A percentile compares a stretch with the other conserved stretches of the same genome.
These are phyloP conservation scores for Tripterygium wilfordii DNA, from an alignment of 177 flowering plant genomes.

Conservation along the genomic window DNA sequence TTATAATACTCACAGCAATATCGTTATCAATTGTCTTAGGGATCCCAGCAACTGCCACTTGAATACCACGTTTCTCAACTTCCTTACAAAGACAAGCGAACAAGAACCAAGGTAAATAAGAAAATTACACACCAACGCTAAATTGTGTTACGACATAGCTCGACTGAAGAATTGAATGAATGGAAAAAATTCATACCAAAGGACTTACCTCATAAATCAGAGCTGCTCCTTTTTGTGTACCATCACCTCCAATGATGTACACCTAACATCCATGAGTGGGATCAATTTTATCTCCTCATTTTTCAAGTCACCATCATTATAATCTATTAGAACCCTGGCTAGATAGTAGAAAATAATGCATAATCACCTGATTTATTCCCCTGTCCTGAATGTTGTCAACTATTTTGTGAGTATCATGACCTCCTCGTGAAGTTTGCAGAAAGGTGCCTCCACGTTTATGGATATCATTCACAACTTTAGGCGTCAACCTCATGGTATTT, in stretches of 20 bases:
- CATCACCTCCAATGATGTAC: constrained; percentile 84
- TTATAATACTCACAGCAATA: constrained; percentile 49
- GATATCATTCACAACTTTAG: constrained; percentile 67
- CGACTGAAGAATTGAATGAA: not conserved
- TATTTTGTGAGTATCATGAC: constrained; percentile 69
- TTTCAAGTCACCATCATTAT: no score
- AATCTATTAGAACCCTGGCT: not conserved
- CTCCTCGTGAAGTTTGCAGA: constrained; percentile 76
- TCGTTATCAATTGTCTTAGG: constrained; percentile 87
- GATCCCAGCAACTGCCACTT: constrained; percentile 74
- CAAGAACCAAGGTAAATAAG: not conserved
- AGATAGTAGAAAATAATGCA: not conserved
- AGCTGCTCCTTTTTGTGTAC: constrained; percentile 77
- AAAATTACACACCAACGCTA: not conserved
- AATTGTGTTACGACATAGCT: not conserved
- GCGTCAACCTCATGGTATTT: constrained; percentile 54
- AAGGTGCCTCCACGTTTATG: constrained; percentile 85
- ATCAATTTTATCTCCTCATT: not conserved
- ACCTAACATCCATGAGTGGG: constrained; percentile 33
- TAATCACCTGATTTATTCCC: constrained; percentile 65
- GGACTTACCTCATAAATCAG: constrained; percentile 48
- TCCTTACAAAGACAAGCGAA: constrained; percentile 33
- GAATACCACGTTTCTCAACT: constrained; percentile 64
- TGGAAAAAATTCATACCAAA: not conserved
- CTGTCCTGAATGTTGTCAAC: constrained; percentile 80